Evolutionary conservation across 2,329 filamentous ascomycete genomes (phyloP).

Genomic region (Ophiocordyceps unilateralis): DNA sequence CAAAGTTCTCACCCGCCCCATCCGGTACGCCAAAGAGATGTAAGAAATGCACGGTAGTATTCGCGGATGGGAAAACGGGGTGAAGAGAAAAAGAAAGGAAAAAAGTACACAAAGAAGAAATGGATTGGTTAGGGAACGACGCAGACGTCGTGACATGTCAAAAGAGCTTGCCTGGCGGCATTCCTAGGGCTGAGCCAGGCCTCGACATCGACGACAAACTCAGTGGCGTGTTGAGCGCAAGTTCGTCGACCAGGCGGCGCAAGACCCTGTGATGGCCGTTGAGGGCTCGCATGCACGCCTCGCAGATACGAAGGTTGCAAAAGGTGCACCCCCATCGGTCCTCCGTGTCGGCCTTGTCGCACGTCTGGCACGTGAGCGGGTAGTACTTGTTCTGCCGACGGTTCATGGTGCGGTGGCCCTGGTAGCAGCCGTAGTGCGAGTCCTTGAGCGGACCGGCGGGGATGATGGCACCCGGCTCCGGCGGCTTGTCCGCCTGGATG

Average conservation of each 20-base stretch:
- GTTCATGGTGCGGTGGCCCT: constrained; percentile 29
- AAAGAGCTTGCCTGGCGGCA: constrained; percentile 2
- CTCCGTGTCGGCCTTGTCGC: constrained; percentile 25
- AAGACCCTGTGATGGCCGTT: constrained; percentile 25
- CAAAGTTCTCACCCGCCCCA: not conserved
- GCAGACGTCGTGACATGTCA: too few species aligned
- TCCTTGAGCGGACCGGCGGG: constrained; percentile 25
- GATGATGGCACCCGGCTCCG: constrained; percentile 19
- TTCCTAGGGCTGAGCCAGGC: constrained; percentile 7
- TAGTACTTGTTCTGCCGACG: constrained; percentile 29
- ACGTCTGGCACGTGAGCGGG: constrained; percentile 35
- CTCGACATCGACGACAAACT: constrained; percentile 7
- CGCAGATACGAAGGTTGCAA: constrained; percentile 35
- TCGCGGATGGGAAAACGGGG: not conserved
- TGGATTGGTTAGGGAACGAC: too few species aligned
- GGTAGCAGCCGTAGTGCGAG: constrained; percentile 28
- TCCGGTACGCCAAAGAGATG: not conserved
- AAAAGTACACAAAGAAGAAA: not conserved
- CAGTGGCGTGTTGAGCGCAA: constrained; percentile 5
- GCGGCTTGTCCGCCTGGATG: constrained; percentile 9
- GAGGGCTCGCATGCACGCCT: constrained; percentile 25
- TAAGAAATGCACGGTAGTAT: not conserved
- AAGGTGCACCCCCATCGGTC: constrained; percentile 30
- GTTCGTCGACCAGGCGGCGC: constrained; percentile 18
- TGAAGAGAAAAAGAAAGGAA: not conserved